Evolutionary conservation across 1,284 basidiomycete genomes (phyloP).

Genomic region (Naganishia liquefaciens): DNA sequence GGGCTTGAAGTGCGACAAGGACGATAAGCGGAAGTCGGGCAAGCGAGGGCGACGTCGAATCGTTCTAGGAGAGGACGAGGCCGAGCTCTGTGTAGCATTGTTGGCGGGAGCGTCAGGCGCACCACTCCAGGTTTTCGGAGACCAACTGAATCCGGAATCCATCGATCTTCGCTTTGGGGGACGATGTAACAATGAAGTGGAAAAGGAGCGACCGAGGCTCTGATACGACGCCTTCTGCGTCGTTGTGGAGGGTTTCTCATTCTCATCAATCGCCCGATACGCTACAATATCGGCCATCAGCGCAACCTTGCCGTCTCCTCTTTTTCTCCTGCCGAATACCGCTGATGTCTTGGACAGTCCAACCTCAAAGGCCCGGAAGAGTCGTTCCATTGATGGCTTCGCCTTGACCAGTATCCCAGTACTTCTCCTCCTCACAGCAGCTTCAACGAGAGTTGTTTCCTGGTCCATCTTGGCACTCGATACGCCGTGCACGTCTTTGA

Average conservation of each 20-base stretch:
- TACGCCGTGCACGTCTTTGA: background rate
- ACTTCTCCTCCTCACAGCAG: too few relatives aligned
- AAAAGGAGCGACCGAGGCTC: background rate
- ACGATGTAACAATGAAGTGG: background rate
- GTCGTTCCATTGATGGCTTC: conserved; percentile 3
- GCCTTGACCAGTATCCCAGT: background rate
- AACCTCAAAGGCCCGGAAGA: conserved; percentile 3
- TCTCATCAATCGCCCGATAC: too few relatives aligned
- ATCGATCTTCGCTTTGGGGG: background rate
- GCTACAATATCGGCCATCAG: background rate
- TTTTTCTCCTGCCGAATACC: background rate
- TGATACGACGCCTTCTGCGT: background rate
- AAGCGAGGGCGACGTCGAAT: background rate
- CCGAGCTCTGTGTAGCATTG: background rate
- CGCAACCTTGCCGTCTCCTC: background rate
- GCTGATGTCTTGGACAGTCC: background rate
- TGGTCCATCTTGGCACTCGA: background rate
- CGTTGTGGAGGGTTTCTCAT: background rate
- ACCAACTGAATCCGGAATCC: background rate
- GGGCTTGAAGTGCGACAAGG: background rate
- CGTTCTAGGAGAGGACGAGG: too few relatives aligned
- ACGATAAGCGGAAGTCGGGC: background rate
- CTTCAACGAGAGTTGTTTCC: background rate
- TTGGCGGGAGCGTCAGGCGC: background rate
- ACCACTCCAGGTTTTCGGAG: background rate